A percentile compares a stretch with the other conserved stretches of the same genome.
These are phyloP conservation scores for Fusarium begoniae DNA, from an alignment of 2,329 filamentous ascomycete species.

Conservation along the genomic window DNA sequence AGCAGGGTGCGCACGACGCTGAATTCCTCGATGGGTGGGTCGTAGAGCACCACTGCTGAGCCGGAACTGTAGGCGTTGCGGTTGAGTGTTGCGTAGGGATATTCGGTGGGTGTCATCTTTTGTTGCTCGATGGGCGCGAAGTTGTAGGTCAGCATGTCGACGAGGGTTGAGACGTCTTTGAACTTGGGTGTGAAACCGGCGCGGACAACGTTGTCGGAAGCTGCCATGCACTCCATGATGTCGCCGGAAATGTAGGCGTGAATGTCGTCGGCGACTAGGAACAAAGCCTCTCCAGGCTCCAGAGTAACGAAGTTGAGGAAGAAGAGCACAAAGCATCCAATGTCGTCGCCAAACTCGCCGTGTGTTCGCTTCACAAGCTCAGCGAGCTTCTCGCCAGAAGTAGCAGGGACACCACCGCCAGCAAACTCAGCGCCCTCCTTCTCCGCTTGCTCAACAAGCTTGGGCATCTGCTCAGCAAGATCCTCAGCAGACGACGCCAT, in stretches of 20 bases:
- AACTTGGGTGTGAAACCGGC: conserved; percentile 98
- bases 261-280: conserved; percentile 95
- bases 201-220: conserved; percentile 97
- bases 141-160: conserved; percentile 91
- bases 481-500: conserved; percentile 80
- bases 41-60: conserved; percentile 80
- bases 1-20: conserved; percentile 85
- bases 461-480: conserved; percentile 63
- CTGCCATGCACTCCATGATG: conserved; percentile 99
- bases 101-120: conserved; percentile 88
- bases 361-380: conserved; percentile 82
- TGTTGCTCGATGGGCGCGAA: conserved; percentile 95
- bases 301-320: conserved; percentile 96
- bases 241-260: conserved; percentile 94
- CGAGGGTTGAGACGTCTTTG: conserved; percentile 91
- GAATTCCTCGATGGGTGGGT: conserved; percentile 97
- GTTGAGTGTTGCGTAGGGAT: conserved; percentile 86
- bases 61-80: conserved; percentile 80
- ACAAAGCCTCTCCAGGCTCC: conserved; percentile 90
- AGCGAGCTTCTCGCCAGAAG: conserved; percentile 74
- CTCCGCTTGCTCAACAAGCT: conserved; percentile 76
- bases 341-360: conserved; percentile 85
- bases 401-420: conserved; percentile 73
- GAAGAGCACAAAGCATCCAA: conserved; percentile 94
- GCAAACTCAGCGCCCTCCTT: conserved; percentile 78